phyloP scores from a whole-genome alignment of 192 early-diverging fungal genomes.

The Coemansia biformis region DNA sequence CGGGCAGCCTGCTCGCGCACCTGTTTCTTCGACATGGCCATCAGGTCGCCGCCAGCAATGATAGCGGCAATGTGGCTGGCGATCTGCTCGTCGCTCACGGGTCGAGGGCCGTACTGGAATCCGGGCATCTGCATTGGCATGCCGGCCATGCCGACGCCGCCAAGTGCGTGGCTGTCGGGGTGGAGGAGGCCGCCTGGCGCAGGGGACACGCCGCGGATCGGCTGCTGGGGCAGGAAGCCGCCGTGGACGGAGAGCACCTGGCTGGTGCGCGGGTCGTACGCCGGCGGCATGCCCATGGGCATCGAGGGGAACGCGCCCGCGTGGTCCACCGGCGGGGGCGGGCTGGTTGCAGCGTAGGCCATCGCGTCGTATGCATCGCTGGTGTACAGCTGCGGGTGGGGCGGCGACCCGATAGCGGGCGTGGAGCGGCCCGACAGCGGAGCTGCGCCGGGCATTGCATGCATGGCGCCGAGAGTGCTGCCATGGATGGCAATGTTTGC shows the following conservation, averaged over 20 bases:
- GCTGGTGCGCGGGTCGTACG: conserved; percentile 44
- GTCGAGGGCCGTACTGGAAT: not conserved
- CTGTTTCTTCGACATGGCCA: conserved; percentile 95
- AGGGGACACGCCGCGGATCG: conserved; percentile 20
- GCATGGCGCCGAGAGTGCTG: conserved; percentile 9
- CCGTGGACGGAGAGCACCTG: conserved; percentile 17
- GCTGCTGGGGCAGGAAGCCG: conserved; percentile 11
- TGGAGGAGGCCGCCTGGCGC: conserved; percentile 23
- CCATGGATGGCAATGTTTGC: conserved; percentile 34
- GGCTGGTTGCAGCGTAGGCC: conserved; percentile 27
- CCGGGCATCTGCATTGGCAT: no score
- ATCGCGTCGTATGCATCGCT: conserved; percentile 37
- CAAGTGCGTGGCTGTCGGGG: no score
- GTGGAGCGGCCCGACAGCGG: conserved; percentile 21
- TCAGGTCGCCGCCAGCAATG: conserved; percentile 82
- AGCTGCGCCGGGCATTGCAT: conserved; percentile 8
- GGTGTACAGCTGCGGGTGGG: conserved; percentile 27
- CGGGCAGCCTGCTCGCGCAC: conserved; percentile 67
- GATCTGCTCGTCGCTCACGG: conserved; percentile 67
- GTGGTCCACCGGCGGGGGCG: conserved; percentile 28
- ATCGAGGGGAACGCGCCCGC: conserved; percentile 5
- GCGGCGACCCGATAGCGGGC: conserved; percentile 21
- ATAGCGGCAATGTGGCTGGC: conserved; percentile 65
- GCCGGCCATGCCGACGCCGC: no score
- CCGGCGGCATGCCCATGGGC: conserved; percentile 17